phyloP scores from a whole-genome alignment of 106 monocot species.

The Amphibolis antarctica region DNA sequence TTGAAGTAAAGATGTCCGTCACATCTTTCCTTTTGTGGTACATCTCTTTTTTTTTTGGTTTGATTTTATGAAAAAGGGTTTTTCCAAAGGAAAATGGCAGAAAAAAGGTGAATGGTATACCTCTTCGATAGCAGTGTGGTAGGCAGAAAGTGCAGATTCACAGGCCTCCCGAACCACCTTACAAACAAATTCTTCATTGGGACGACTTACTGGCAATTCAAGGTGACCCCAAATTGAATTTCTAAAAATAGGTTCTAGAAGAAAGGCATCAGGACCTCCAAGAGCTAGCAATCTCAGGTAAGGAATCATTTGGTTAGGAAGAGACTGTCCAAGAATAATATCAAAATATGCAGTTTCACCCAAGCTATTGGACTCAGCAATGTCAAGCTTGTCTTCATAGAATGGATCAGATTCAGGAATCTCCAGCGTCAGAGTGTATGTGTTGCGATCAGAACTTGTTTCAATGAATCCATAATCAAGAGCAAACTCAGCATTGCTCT shows the following conservation, averaged over 20 bases:
- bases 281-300: conserved; percentile 76
- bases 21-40: too few relatives aligned
- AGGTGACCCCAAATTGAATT: conserved; percentile 79
- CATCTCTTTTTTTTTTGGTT: too few relatives aligned
- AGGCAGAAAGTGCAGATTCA: conserved; percentile 51
- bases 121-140: conserved; percentile 73
- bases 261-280: conserved; percentile 90
- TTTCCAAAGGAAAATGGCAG: too few relatives aligned
- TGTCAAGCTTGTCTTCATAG: conserved; percentile 81
- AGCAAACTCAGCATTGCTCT: conserved; percentile 86
- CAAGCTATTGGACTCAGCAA: conserved; percentile 74
- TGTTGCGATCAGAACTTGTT: conserved; percentile 32
- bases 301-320: conserved; percentile 62
- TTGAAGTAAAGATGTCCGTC: too few relatives aligned
- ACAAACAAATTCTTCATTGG: conserved; percentile 75
- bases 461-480: conserved; percentile 92
- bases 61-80: too few relatives aligned
- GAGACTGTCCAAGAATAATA: conserved; percentile 37
- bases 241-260: conserved; percentile 84
- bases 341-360: conserved; percentile 76
- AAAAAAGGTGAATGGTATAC: conserved; percentile 28
- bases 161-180: conserved; percentile 63
- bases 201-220: conserved; percentile 62
- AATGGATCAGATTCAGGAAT: conserved; percentile 85
- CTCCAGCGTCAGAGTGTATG: conserved; percentile 77